A percentile compares a stretch with the other conserved stretches of the same genome.
phyloP scores from a whole-genome alignment of 805 yeast genomes.

The Metahyphopichia silvanorum region DNA sequence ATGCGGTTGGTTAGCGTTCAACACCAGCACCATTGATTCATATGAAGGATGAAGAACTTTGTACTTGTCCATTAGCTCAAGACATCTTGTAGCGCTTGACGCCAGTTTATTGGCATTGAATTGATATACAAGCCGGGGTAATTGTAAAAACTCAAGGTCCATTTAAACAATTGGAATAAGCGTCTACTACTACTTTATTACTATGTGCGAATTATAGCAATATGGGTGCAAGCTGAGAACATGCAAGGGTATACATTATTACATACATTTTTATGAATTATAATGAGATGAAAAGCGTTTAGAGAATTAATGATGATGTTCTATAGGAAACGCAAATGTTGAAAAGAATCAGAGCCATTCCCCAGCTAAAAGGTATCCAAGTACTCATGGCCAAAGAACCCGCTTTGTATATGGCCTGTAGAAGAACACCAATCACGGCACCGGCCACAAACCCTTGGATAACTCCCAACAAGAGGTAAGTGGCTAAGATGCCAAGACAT shows the following conservation, averaged over 20 bases:
- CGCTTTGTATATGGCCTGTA: slow-evolving; percentile 72
- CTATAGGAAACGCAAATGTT: slow-evolving; percentile 67
- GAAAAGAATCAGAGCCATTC: slow-evolving; percentile 61
- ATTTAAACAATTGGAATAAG: too few species aligned
- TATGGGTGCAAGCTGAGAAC: background rate
- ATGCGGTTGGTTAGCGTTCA: slow-evolving; percentile 1
- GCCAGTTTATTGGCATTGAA: slow-evolving; percentile 1
- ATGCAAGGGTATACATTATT: too few species aligned
- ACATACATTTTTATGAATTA: too few species aligned
- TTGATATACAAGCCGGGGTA: slow-evolving; percentile 9
- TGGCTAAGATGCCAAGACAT: slow-evolving; percentile 39
- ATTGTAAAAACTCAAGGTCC: slow-evolving; percentile 6
- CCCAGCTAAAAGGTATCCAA: slow-evolving; percentile 92
- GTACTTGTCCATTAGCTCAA: slow-evolving; percentile 22
- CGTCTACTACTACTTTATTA: too few species aligned
- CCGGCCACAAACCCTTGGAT: slow-evolving; percentile 71
- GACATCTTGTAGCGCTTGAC: background rate
- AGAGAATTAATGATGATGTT: slow-evolving; percentile 23
- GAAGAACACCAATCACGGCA: slow-evolving; percentile 68
- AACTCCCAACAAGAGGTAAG: slow-evolving; percentile 54
- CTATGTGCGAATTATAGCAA: too few species aligned
- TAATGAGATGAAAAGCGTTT: background rate
- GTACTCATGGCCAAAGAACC: slow-evolving; percentile 88
- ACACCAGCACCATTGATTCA: slow-evolving; percentile 5
- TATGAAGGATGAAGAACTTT: slow-evolving; percentile 17